phyloP scores from a whole-genome alignment of 768 basidiomycete genomes.

The Psilocybe sp. region DNA sequence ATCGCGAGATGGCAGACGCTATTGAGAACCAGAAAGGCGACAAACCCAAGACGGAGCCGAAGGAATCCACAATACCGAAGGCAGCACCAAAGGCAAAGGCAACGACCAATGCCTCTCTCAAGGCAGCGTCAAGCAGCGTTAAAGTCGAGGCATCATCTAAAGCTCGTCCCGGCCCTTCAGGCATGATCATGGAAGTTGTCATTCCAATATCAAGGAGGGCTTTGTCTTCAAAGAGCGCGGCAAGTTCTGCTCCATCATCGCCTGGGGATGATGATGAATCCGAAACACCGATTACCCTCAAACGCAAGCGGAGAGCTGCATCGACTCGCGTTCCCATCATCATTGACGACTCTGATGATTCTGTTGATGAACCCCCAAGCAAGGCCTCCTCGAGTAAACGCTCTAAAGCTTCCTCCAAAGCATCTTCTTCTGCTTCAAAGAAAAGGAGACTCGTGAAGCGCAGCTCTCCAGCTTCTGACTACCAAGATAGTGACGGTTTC shows the following conservation, averaged over 20 bases:
- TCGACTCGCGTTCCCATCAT: slow-evolving; percentile 36
- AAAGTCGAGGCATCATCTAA: slow-evolving; percentile 5
- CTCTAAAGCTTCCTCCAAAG: slow-evolving; percentile 15
- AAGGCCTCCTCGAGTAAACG: slow-evolving; percentile 18
- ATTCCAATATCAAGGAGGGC: slow-evolving; percentile 34
- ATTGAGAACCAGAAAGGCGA: slow-evolving; percentile 19
- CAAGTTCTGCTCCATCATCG: slow-evolving; percentile 26
- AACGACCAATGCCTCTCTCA: background rate
- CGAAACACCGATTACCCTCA: slow-evolving; percentile 33
- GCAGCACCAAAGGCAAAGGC: slow-evolving; percentile 2
- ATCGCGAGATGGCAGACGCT: slow-evolving; percentile 58
- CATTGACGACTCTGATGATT: slow-evolving; percentile 50
- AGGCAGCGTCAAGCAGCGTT: slow-evolving; percentile 1
- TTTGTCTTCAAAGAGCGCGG: slow-evolving; percentile 15
- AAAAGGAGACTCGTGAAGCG: slow-evolving; percentile 16
- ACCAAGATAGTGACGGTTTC: slow-evolving; percentile 29
- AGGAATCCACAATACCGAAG: background rate
- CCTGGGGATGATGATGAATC: slow-evolving; percentile 32
- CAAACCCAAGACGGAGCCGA: slow-evolving; percentile 7
- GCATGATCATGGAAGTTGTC: slow-evolving; percentile 55
- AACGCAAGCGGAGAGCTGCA: slow-evolving; percentile 38
- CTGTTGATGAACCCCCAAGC: slow-evolving; percentile 27
- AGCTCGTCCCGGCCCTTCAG: slow-evolving; percentile 29
- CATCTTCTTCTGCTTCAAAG: slow-evolving; percentile 5
- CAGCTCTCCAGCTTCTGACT: slow-evolving; percentile 36